These are phyloP conservation scores for Pseudopyrenochaeta lycopersici DNA, from an alignment of 2,329 filamentous ascomycete species.

Conservation along the genomic window DNA sequence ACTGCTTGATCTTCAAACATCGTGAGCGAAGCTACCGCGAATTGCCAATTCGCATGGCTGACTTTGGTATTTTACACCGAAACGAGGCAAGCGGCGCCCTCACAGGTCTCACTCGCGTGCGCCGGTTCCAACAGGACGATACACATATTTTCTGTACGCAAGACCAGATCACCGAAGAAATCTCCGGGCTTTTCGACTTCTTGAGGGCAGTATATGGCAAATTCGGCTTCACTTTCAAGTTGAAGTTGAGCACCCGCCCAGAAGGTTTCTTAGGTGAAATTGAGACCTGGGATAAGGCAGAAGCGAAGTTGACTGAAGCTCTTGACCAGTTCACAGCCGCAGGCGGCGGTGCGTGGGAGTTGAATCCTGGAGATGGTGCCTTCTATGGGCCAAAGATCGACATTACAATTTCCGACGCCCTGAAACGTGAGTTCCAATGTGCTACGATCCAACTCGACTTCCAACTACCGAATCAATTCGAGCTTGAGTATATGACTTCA, in stretches of 20 bases:
- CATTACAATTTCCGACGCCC: conserved; percentile 88
- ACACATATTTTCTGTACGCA: conserved; percentile 94
- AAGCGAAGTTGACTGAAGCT: conserved; percentile 79
- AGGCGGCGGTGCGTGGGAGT: conserved; percentile 77
- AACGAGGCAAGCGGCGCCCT: conserved; percentile 95
- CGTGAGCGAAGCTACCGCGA: conserved; percentile 88
- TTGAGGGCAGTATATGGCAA: conserved; percentile 80
- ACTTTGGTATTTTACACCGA: conserved; percentile 93
- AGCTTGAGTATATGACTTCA: conserved; percentile 83
- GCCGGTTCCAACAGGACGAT: conserved; percentile 95
- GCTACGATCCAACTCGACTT: conserved; percentile 96
- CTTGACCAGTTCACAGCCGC: conserved; percentile 74
- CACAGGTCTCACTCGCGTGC: conserved; percentile 87
- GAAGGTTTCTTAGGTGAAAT: conserved; percentile 90
- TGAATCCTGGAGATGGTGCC: conserved; percentile 94
- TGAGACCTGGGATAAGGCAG: conserved; percentile 88
- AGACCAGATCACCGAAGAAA: conserved; percentile 79
- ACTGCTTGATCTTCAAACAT: conserved; percentile 87
- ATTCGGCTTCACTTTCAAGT: conserved; percentile 88
- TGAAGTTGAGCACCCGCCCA: conserved; percentile 90
- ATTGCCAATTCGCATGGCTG: conserved; percentile 89
- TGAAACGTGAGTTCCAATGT: conserved; percentile 86
- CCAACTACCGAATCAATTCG: conserved; percentile 85
- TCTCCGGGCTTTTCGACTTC: conserved; percentile 88
- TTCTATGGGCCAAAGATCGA: conserved; percentile 99